Evolutionary conservation across 129 eudicot genomes (phyloP).

Genomic region (Flaveria brownii): DNA sequence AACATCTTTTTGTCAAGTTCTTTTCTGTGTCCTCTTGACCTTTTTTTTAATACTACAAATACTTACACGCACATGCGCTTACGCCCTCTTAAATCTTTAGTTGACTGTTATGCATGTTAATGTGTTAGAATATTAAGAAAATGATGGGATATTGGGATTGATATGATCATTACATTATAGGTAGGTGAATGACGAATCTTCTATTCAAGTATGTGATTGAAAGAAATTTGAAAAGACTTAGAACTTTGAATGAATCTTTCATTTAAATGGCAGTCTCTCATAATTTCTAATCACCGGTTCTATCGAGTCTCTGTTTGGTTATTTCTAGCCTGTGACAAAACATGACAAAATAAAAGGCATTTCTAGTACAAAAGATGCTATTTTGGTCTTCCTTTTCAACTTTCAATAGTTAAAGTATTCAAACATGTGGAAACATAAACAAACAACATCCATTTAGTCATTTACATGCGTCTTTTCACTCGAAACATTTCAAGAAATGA

Average conservation of each 20-base stretch:
- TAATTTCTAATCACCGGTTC: not conserved
- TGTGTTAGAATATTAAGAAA: not conserved
- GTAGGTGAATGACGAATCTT: not conserved
- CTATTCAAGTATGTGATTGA: not conserved
- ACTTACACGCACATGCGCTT: too few relatives aligned
- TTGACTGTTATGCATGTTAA: not conserved
- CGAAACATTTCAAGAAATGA: not conserved
- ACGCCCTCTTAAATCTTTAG: not conserved
- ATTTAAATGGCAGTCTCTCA: not conserved
- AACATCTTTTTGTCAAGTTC: not conserved
- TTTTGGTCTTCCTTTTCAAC: not conserved
- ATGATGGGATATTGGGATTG: not conserved
- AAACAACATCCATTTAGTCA: not conserved
- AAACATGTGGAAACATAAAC: not conserved
- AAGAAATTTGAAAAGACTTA: not conserved
- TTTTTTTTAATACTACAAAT: too few relatives aligned
- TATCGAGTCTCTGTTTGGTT: not conserved
- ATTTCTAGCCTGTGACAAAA: not conserved
- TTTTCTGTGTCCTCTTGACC: not conserved
- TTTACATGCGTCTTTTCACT: not conserved
- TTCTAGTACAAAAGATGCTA: not conserved
- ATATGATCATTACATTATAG: not conserved
- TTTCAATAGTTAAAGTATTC: not conserved
- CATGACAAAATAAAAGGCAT: slow-evolving; percentile 10
- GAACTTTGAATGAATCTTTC: not conserved